Evolutionary conservation across 441 rosid species (phyloP).

Genomic region (Capsella rubella): DNA sequence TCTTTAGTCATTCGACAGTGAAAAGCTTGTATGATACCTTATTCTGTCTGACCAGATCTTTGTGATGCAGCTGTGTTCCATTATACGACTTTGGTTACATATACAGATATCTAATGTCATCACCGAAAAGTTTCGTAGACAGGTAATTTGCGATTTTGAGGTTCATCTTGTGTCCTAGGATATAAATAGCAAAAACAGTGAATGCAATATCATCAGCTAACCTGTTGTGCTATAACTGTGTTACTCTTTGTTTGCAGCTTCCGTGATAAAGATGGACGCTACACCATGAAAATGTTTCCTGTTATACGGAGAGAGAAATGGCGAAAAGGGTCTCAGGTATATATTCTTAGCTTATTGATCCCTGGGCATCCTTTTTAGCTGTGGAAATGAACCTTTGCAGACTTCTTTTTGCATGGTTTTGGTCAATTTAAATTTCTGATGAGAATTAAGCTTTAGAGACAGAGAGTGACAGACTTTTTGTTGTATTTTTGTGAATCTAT

Average conservation of each 20-base stretch:
- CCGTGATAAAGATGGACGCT: conserved; percentile 75
- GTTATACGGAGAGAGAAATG: conserved; percentile 66
- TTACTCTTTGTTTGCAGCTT: conserved; percentile 55
- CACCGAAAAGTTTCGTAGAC: conserved; percentile 88
- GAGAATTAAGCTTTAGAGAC: not conserved
- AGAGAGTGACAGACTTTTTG: not conserved
- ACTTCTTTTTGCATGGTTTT: not conserved
- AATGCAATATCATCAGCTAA: not conserved
- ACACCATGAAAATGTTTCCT: conserved; percentile 80
- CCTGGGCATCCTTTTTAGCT: not conserved
- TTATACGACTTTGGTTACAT: conserved; percentile 85
- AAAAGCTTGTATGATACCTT: not conserved
- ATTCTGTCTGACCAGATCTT: not conserved
- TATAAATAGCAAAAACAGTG: not conserved
- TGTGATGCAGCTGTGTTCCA: conserved; percentile 85
- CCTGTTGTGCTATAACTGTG: not conserved
- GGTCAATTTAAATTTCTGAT: conserved; percentile 1
- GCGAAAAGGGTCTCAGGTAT: conserved; percentile 97
- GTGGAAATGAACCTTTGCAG: conserved; percentile 16
- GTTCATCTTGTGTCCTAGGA: not conserved
- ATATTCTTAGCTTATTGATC: conserved; percentile 19
- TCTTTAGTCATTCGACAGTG: not conserved
- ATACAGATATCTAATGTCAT: conserved; percentile 79
- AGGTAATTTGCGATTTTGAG: conserved; percentile 52
- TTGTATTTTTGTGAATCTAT: conserved; percentile 8